Conservation (phyloP, 306 rosid species). For the Nissolia schottii region DNA sequence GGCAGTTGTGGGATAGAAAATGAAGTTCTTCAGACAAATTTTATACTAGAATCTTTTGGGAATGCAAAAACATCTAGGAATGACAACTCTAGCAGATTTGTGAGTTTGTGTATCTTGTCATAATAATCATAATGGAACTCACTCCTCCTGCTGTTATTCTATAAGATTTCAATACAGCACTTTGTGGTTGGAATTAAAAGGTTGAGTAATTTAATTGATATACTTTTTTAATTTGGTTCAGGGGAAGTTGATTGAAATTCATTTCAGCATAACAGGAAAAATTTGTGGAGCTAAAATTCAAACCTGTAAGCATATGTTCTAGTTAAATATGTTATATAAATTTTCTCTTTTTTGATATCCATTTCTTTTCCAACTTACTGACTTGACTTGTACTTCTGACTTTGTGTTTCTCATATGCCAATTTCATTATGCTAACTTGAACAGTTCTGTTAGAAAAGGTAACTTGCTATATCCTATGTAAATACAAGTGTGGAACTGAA, state of each 20-base stretch:
- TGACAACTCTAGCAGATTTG: slow-evolving; percentile 92
- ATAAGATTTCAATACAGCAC: slow-evolving; percentile 9
- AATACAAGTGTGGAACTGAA: slow-evolving; percentile 19
- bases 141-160: slow-evolving; percentile 5
- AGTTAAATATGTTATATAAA: slow-evolving; percentile 13
- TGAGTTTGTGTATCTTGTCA: slow-evolving; percentile 51
- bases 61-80: slow-evolving; percentile 87
- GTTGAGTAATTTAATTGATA: slow-evolving; percentile 22
- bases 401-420: slow-evolving; percentile 36
- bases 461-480: slow-evolving; percentile 28
- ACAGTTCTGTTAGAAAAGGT: slow-evolving; percentile 91
- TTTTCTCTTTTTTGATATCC: slow-evolving; percentile 15
- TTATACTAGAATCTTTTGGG: slow-evolving; percentile 88
- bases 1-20: slow-evolving; percentile 59
- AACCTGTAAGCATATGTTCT: slow-evolving; percentile 70
- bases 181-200: slow-evolving; percentile 6
- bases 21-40: slow-evolving; percentile 66
- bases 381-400: slow-evolving; percentile 33
- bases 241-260: slow-evolving; percentile 93
- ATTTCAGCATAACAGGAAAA: slow-evolving; percentile 65
- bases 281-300: slow-evolving; percentile 81
- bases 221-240: slow-evolving; percentile 37
- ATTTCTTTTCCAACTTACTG: slow-evolving; percentile 30
- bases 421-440: slow-evolving; percentile 22
- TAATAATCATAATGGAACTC: background rate